Evolutionary conservation across 257 asterid species (phyloP).

Genomic region (Solanum piurae): DNA sequence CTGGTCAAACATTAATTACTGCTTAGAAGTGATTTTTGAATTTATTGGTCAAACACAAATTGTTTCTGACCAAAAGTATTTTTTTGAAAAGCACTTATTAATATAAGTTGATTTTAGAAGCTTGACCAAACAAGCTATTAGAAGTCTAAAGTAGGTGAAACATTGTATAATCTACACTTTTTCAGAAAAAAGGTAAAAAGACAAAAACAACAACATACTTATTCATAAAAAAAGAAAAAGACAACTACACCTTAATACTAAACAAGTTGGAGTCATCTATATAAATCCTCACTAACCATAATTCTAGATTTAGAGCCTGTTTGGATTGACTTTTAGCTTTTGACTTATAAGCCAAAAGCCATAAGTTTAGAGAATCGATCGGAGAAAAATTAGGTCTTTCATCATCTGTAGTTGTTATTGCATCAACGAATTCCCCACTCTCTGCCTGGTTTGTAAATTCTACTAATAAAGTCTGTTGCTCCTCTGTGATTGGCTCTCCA

Average conservation of each 20-base stretch:
- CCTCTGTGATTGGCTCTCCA: not conserved
- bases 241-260: not conserved
- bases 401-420: not conserved
- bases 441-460: not conserved
- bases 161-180: not conserved
- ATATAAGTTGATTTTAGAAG: not conserved
- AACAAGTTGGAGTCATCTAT: not conserved
- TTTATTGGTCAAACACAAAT: not conserved
- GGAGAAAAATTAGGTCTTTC: not conserved
- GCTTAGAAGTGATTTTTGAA: not conserved
- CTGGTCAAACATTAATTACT: not conserved
- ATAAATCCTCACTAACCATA: not conserved
- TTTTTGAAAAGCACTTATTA: not conserved
- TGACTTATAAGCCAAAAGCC: not conserved
- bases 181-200: not conserved
- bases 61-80: not conserved
- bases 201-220: not conserved
- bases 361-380: not conserved
- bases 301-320: not conserved
- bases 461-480: not conserved
- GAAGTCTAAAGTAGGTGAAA: not conserved
- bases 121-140: not conserved
- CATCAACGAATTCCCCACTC: not conserved
- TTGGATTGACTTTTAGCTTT: not conserved
- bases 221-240: not conserved